Conservation (phyloP, 371 early-diverging fungal species). For the Rozella allomycis region DNA sequence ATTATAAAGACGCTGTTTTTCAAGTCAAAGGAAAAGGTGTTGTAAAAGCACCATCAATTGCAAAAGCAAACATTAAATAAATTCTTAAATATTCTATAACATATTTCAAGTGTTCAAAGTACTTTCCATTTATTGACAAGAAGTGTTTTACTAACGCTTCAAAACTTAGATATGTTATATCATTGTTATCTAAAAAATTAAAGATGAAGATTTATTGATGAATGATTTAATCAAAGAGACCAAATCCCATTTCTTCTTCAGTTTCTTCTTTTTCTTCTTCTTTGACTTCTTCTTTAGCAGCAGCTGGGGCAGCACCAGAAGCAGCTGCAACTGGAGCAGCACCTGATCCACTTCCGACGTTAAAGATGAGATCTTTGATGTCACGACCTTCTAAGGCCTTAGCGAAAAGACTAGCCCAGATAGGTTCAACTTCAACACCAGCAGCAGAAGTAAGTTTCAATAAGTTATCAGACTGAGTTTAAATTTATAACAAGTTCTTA, state of each 20-base stretch:
- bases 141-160: too few species aligned
- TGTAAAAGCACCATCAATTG: slow-evolving; percentile 12
- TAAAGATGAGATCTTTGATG: slow-evolving; percentile 66
- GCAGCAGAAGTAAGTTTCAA: slow-evolving; percentile 72
- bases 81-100: too few species aligned
- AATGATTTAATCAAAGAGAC: slow-evolving; percentile 20
- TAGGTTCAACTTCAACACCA: slow-evolving; percentile 73
- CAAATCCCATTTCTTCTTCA: slow-evolving; percentile 22
- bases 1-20: slow-evolving; percentile 11
- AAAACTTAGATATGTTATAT: too few species aligned
- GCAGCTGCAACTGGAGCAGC: slow-evolving; percentile 6
- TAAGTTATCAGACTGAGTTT: slow-evolving; percentile 75
- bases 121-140: too few species aligned
- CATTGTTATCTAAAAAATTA: too few species aligned
- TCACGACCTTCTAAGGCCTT: slow-evolving; percentile 91
- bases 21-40: slow-evolving; percentile 14
- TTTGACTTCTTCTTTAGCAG: slow-evolving; percentile 5
- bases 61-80: slow-evolving; percentile 18
- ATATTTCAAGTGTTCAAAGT: too few species aligned
- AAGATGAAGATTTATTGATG: neutral
- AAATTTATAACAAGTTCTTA: slow-evolving; percentile 22
- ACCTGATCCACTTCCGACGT: slow-evolving; percentile 43
- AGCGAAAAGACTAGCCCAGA: slow-evolving; percentile 88
- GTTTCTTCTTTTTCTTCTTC: slow-evolving; percentile 12
- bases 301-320: slow-evolving; percentile 9